A percentile compares a stretch with the other conserved stretches of the same genome.
Evolutionary conservation across 441 rosid genomes (phyloP).

Genomic region (Brassica balearica): DNA sequence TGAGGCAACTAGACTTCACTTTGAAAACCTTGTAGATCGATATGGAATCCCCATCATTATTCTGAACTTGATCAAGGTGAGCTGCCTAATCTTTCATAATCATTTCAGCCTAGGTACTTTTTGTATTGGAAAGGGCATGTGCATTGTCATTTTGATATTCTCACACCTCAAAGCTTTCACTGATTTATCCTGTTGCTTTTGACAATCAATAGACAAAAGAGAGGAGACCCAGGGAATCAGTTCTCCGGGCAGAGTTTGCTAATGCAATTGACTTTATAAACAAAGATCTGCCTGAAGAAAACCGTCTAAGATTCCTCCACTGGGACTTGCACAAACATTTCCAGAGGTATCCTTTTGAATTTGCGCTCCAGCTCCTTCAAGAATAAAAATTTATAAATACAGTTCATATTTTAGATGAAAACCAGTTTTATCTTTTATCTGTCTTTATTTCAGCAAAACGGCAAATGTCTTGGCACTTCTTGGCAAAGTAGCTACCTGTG

Average conservation of each 20-base stretch:
- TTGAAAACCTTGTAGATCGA: slow-evolving; percentile 90
- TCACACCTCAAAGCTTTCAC: slow-evolving; percentile 16
- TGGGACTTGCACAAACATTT: slow-evolving; percentile 76
- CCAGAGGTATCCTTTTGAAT: slow-evolving; percentile 59
- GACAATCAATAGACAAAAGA: slow-evolving; percentile 69
- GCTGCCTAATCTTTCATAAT: slow-evolving; percentile 38
- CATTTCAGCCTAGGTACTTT: slow-evolving; percentile 8
- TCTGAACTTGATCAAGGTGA: slow-evolving; percentile 92
- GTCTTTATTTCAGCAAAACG: slow-evolving; percentile 67
- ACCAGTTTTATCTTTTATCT: slow-evolving; percentile 2
- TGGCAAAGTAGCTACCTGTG: slow-evolving; percentile 87
- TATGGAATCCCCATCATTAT: slow-evolving; percentile 97
- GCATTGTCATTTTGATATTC: slow-evolving; percentile 21
- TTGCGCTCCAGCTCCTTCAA: slow-evolving; percentile 21
- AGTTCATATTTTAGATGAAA: slow-evolving; percentile 9
- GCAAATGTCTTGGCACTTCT: slow-evolving; percentile 80
- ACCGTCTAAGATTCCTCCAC: slow-evolving; percentile 64
- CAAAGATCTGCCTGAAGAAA: slow-evolving; percentile 82
- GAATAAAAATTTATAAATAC: no score
- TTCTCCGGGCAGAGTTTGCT: slow-evolving; percentile 93
- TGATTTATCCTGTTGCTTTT: slow-evolving; percentile 36
- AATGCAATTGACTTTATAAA: slow-evolving; percentile 90
- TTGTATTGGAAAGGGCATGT: slow-evolving; percentile 11
- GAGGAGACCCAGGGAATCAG: slow-evolving; percentile 95
- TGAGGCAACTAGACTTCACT: slow-evolving; percentile 96